Conservation (phyloP, 306 rosid species). For the Erythrophleum fordii region DNA sequence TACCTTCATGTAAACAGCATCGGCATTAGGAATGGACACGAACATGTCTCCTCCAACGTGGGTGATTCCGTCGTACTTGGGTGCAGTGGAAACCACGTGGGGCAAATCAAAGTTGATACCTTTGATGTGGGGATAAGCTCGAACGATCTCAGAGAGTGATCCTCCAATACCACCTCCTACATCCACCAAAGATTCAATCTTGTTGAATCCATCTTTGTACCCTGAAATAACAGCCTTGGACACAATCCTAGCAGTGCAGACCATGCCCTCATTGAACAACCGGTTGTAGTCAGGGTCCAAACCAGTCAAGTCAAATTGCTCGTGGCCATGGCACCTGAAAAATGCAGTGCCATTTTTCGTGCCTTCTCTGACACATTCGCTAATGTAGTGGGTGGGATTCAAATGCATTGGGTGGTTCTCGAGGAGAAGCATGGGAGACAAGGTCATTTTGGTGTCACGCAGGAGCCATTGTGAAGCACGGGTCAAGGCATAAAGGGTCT, state of each 20-base stretch:
- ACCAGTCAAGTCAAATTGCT: constrained; percentile 48
- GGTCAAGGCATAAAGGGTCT: constrained; percentile 43
- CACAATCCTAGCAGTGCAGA: constrained; percentile 45
- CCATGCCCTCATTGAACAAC: constrained; percentile 53
- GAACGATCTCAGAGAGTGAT: constrained; percentile 52
- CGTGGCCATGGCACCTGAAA: constrained; percentile 53
- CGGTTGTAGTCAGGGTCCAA: constrained; percentile 43
- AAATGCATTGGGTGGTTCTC: constrained; percentile 52
- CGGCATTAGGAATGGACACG: constrained; percentile 48
- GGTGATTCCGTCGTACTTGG: constrained; percentile 43
- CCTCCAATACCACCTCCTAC: constrained; percentile 61
- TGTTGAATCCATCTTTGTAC: constrained; percentile 47
- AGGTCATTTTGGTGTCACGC: constrained; percentile 46
- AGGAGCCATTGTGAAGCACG: constrained; percentile 51
- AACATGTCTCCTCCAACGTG: constrained; percentile 62
- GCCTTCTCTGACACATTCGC: constrained; percentile 43
- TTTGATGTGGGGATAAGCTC: constrained; percentile 52
- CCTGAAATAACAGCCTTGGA: constrained; percentile 46
- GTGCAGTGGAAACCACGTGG: constrained; percentile 51
- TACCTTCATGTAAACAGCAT: constrained; percentile 60
- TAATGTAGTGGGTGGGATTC: constrained; percentile 40
- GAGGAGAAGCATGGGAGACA: constrained; percentile 46
- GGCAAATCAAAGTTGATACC: constrained; percentile 56
- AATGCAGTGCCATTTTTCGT: constrained; percentile 49
- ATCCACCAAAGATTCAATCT: constrained; percentile 48